phyloP scores from a whole-genome alignment of 306 rosid species.

The Mimosa pudica region DNA sequence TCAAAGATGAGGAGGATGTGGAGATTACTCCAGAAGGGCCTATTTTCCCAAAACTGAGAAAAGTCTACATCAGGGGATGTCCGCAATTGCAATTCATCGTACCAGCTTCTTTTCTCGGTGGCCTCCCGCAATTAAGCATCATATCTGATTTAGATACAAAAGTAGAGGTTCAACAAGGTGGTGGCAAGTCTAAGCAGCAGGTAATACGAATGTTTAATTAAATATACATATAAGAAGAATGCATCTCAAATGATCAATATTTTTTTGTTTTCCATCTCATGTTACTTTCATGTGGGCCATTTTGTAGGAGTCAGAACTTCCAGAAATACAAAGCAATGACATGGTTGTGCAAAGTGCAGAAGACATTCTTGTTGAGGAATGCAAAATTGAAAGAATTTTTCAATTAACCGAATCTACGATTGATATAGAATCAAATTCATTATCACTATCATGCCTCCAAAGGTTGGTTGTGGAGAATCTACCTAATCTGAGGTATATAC shows the following conservation, averaged over 20 bases:
- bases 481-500: neutral
- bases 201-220: neutral
- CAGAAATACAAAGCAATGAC: neutral
- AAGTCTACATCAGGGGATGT: neutral
- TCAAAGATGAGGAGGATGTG: neutral
- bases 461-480: neutral
- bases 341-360: neutral
- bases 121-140: neutral
- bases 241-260: neutral
- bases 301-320: neutral
- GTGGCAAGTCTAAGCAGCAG: neutral
- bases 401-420: neutral
- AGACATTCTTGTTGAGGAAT: neutral
- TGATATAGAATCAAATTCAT: neutral
- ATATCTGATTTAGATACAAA: neutral
- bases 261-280: neutral
- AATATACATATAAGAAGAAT: neutral
- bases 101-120: neutral
- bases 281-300: neutral
- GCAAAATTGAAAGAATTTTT: neutral
- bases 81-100: neutral
- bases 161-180: neutral
- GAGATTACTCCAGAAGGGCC: neutral
- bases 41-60: neutral
- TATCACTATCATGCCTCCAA: neutral